These are phyloP conservation scores for Elasticomyces elasticus DNA, from an alignment of 495 filamentous ascomycete species.

Conservation along the genomic window DNA sequence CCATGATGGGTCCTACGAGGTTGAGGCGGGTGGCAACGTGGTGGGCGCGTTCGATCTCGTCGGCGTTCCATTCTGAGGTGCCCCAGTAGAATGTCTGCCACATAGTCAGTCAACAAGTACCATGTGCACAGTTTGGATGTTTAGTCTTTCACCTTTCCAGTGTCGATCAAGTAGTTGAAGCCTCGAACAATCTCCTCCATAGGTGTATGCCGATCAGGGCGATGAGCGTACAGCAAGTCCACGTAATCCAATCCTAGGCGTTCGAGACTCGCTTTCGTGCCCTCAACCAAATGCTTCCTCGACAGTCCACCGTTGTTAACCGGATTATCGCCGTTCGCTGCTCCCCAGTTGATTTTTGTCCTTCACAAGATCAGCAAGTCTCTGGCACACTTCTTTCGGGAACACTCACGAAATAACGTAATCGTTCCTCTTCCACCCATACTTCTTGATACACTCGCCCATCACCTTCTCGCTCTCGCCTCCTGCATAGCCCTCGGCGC, in stretches of 20 bases:
- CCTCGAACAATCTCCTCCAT: slow-evolving; percentile 80
- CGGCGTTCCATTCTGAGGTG: slow-evolving; percentile 76
- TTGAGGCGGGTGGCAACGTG: slow-evolving; percentile 60
- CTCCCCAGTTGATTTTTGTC: slow-evolving; percentile 65
- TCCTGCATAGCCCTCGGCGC: slow-evolving; percentile 42
- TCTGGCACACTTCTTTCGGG: too few relatives aligned
- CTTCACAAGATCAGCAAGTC: too few relatives aligned
- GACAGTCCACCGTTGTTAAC: slow-evolving; percentile 70
- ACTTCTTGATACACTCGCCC: slow-evolving; percentile 57
- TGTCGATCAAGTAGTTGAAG: slow-evolving; percentile 71
- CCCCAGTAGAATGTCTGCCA: slow-evolving; percentile 92
- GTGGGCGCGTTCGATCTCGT: slow-evolving; percentile 70
- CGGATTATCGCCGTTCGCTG: slow-evolving; percentile 48
- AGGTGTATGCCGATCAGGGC: slow-evolving; percentile 70
- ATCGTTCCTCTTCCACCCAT: slow-evolving; percentile 68
- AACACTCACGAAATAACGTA: slow-evolving; percentile 54
- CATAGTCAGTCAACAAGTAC: too few relatives aligned
- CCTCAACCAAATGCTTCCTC: slow-evolving; percentile 76
- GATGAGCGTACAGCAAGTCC: slow-evolving; percentile 76
- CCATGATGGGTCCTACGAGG: slow-evolving; percentile 71
- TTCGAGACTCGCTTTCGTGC: slow-evolving; percentile 50
- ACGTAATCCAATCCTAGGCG: slow-evolving; percentile 67
- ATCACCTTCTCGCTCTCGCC: slow-evolving; percentile 67
- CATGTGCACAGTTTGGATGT: too few relatives aligned
- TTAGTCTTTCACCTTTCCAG: too few relatives aligned